Base-by-base conservation (phyloP, 805 yeast species). In the Metschnikowia lochheadii region DNA sequence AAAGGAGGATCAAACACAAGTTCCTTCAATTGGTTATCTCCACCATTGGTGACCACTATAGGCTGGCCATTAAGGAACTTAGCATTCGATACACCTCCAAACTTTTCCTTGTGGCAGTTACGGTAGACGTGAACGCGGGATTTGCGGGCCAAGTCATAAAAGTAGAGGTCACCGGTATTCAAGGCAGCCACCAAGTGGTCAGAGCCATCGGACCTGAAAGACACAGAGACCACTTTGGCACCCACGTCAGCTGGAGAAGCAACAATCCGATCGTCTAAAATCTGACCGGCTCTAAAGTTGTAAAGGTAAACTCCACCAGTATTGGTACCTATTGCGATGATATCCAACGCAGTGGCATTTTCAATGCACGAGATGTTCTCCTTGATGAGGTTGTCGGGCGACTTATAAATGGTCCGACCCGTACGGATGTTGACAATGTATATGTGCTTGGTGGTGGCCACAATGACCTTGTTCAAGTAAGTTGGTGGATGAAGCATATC, bases 1-100 rank as follows among this genome's bases (percentile, higher is more conserved):
- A 91, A 71, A 1, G 94, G 81, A 2, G 97, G 97, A 68, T 94
- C 99, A 68, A 94, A 94, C 0, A 90, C 97, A 59, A 77, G 87
- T 67, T 94, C 98, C 61, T 88, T 88, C 58, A 94, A 73, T 36
- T 83, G 81, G 67, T 94, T 94, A 65, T 95, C 98, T 34, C 87
- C 92, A 57, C 98, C 98, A 40, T 85, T 82, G 2, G 97, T 86
- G 13, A 94, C 85, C 15, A 90, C 72, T 18, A 95, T 84, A 0
- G 99, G 91, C 69, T 92, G 98, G 3, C 97, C 97, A 58, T 88
- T 85, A 50, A 94, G 72, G 65, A 89, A 94, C 42, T 79, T 74
- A 5, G 82, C 87, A 46, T 79, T 81, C 5, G 89, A 73, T 13
- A 90, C 83, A 57, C 97, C 96, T 20, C 96, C 96, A 50, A 76